Conservation (phyloP, 2,329 filamentous ascomycete species). For the Talaromyces sp. region DNA sequence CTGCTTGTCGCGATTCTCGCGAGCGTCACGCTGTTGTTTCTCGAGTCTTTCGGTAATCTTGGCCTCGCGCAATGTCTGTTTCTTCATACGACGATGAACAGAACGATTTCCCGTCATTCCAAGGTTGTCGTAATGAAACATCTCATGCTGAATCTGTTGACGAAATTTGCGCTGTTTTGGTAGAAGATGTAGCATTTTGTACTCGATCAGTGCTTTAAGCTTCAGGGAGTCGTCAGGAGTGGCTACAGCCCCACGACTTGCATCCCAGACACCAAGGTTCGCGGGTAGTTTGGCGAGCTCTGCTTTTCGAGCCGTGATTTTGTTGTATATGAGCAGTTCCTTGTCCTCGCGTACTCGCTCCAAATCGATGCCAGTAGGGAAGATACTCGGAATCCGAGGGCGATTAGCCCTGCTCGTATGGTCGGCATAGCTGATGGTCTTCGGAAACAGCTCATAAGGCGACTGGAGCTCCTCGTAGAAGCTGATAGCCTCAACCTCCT, state of each 20-base stretch:
- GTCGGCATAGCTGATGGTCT: constrained; percentile 70
- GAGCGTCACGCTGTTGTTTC: constrained; percentile 95
- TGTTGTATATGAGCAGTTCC: constrained; percentile 84
- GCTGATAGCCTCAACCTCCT: constrained; percentile 30
- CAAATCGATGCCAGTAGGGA: constrained; percentile 83
- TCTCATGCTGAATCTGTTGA: constrained; percentile 81
- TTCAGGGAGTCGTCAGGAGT: constrained; percentile 79
- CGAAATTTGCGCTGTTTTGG: constrained; percentile 83
- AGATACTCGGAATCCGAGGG: constrained; percentile 77
- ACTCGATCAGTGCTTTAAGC: constrained; percentile 86
- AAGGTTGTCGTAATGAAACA: constrained; percentile 93
- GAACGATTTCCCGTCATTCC: constrained; percentile 95
- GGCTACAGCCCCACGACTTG: constrained; percentile 61
- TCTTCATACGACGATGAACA: constrained; percentile 91
- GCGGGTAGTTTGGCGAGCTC: constrained; percentile 81
- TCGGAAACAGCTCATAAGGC: constrained; percentile 59
- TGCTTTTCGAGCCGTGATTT: constrained; percentile 76
- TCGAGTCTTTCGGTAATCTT: constrained; percentile 98
- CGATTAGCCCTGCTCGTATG: constrained; percentile 74
- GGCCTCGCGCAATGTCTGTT: constrained; percentile 90
- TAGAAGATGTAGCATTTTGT: constrained; percentile 84
- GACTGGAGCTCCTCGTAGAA: constrained; percentile 71
- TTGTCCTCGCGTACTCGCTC: constrained; percentile 81
- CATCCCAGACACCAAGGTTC: constrained; percentile 84
- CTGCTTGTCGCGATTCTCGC: constrained; percentile 95